Base-by-base conservation (phyloP, 805 yeast genomes). In the Maudiozyma turicensis region DNA sequence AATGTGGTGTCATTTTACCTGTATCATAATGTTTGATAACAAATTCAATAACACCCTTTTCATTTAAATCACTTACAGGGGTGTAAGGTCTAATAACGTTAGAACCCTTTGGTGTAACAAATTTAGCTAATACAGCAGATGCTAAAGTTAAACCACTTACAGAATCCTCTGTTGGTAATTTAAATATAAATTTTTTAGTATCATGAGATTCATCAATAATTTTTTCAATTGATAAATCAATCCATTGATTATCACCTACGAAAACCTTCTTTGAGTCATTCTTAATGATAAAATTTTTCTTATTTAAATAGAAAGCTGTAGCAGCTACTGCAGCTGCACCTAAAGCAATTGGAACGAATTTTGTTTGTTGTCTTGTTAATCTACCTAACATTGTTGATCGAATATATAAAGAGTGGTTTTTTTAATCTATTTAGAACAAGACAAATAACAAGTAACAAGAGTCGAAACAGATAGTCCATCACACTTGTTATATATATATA, bases 71-170 rank as follows among this genome's bases (percentile, higher is more conserved):
- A 40, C 86, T 77, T 45, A 83, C 76, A 51, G 99, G 99, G 40
- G 99, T 93, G 71, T 82, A 83, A 40, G 89, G 89, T 72, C 96
- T 84, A 54, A 93, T 73, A 46, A 91, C 96, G 62, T 81, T 81
- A 70, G 73, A 79, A 57, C 97, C 98, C 72, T 87, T 86, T 53
- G 81, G 78, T 52, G 91, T 82, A 49, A 81, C 83, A 63, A 72
- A 86, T 73, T 89, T 90, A 68, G 95, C 78, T 65, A 93, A 66
- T 43, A 93, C 66, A 55, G 84, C 80, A 32, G 93, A 86, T 41
- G 98, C 95, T 47, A 84, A 76, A 56, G 76, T 71, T 58, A 89
- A 76, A 35, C 98, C 98, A 32, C 88, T 75, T 15, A 73, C 80
- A 52, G 81, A 78, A 60, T 84, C 90, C 28, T 75, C 65, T 47